Base-by-base conservation (phyloP, 306 rosid species). In the Fragaria iinumae region DNA sequence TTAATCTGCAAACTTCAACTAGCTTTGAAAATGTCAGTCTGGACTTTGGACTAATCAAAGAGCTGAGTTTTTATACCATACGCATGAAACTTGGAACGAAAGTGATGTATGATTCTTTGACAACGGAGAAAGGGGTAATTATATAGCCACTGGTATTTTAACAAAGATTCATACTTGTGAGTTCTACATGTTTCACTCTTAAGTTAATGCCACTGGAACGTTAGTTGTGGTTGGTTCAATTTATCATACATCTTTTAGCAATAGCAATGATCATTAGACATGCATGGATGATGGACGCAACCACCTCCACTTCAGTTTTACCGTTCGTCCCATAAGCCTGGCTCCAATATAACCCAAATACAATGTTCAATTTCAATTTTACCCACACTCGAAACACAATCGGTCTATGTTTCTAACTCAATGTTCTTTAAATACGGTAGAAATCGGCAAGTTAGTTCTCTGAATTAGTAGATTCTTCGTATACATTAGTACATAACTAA, bases 391-490 rank as follows among this genome's bases (percentile, higher is more conserved):
- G 11, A 48, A 4, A 4, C 53, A 49, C 53, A 12, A 47, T 47
- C 3, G 7, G 20, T 49, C 18, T 1, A 49, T 49, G 0, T 14
- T 14, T 47, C 52, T 16, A 49, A 49, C 8, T 16, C n/a, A 16
- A 49, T 16, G 1, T 53, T 53, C 2, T 3, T 53, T 20, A 6
- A 53, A 5, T 53, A 2, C 2, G 59, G 0, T 20, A 2, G 0
- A 2, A 18, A 53, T 18, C 23, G 6, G 0, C 0, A 32, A 32
- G 4, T 32, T 32, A 0, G 36, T 32, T 32, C 0, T 0, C 0
- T 32, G 36, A 32, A 32, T 32, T 32, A 32, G 4, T 32, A 32
- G 36, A 32, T 32, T 32, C 4, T 32, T 32, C 4, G 4, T 32
- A 32, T 32, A 32, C 36, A 32, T 32, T 3, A 32, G 4, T 32